Conservation (phyloP, 306 rosid species). For the Mimosa bimucronata region DNA sequence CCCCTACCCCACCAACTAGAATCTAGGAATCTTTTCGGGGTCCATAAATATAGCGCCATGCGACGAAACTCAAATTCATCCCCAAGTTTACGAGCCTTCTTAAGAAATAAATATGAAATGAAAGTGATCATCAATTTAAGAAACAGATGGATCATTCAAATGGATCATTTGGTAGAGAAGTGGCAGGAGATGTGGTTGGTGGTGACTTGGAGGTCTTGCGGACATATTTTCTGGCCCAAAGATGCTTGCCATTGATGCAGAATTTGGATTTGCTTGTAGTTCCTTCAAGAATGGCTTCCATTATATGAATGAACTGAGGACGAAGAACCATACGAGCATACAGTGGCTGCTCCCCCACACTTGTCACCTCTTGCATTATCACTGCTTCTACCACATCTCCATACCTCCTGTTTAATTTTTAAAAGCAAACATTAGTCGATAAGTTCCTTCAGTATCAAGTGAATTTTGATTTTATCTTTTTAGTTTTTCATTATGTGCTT, state of each 20-base stretch:
- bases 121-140: not conserved
- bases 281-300: conserved; percentile 42
- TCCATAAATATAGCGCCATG: too few species aligned
- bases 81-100: not conserved
- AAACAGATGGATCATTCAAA: not conserved
- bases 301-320: not conserved
- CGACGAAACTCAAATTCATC: too few species aligned
- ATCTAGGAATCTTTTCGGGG: too few species aligned
- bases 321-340: conserved; percentile 63
- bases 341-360: conserved; percentile 49
- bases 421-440: too few species aligned
- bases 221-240: conserved; percentile 68
- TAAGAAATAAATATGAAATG: not conserved
- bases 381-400: conserved; percentile 41
- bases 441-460: too few species aligned
- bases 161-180: not conserved
- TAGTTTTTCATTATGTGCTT: too few species aligned
- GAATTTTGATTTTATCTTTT: too few species aligned
- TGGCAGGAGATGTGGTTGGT: not conserved
- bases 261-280: conserved; percentile 44
- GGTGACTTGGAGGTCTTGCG: conserved; percentile 33
- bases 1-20: too few species aligned
- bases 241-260: conserved; percentile 69
- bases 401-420: not conserved
- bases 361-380: conserved; percentile 55